A percentile compares a stretch with the other conserved stretches of the same genome.
Conservation (phyloP, 345 rosid species). For the Rhodamnia rubescens region DNA sequence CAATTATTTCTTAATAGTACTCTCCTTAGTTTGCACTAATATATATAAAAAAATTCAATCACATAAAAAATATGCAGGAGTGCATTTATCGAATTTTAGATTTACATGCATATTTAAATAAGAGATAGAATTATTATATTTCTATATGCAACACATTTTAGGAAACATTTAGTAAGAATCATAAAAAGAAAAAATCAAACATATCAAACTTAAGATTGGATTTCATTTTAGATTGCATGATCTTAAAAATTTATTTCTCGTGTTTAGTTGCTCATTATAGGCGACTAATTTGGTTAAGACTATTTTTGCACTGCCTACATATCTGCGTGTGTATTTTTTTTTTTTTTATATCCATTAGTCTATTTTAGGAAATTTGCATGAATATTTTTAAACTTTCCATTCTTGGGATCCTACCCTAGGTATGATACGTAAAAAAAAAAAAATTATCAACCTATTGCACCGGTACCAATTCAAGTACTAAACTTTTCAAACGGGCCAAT, state of each 20-base stretch:
- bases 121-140: neutral
- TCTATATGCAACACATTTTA: neutral
- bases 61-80: neutral
- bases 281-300: neutral
- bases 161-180: neutral
- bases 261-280: neutral
- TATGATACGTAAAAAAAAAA: too few relatives aligned
- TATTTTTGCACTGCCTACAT: neutral
- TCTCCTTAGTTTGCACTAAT: neutral
- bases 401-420: too few relatives aligned
- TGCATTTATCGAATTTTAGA: neutral
- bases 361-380: too few relatives aligned
- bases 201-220: neutral
- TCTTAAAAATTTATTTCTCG: neutral
- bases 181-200: neutral
- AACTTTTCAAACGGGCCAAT: too few relatives aligned
- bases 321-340: too few relatives aligned
- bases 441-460: too few relatives aligned
- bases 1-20: too few relatives aligned
- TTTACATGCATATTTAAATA: neutral
- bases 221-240: neutral
- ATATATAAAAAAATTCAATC: neutral
- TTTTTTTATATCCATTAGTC: too few relatives aligned
- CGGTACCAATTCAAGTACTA: too few relatives aligned
- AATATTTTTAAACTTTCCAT: too few relatives aligned